A percentile compares a stretch with the other conserved stretches of the same genome.
Conservation (phyloP, 1,284 basidiomycete species). For the Tremellales sp. region DNA sequence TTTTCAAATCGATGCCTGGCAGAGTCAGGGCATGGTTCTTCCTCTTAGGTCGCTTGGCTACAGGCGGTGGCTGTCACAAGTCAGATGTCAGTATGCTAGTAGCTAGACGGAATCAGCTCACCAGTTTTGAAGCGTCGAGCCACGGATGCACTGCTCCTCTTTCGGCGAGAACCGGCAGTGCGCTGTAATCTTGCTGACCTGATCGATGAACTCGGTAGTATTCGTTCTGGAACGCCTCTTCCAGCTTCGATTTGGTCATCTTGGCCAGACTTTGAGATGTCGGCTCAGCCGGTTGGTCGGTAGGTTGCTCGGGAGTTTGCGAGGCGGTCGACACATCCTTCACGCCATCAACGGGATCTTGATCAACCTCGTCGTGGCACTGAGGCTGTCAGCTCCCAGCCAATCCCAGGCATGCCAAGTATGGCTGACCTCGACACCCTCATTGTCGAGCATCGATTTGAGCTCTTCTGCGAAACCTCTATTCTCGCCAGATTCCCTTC, state of each 20-base stretch:
- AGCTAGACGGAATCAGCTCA: too few relatives aligned
- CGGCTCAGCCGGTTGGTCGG: too few relatives aligned
- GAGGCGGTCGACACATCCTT: too few relatives aligned
- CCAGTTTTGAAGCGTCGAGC: background rate
- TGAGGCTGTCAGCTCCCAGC: too few relatives aligned
- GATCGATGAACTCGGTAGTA: background rate
- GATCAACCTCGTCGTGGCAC: too few relatives aligned
- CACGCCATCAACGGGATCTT: too few relatives aligned
- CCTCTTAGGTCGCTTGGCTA: background rate
- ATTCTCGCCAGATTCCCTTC: background rate
- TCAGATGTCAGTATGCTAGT: background rate
- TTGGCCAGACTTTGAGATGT: too few relatives aligned
- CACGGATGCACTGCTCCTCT: background rate
- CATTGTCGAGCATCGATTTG: background rate
- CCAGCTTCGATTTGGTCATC: too few relatives aligned
- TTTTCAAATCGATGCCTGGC: slow-evolving; percentile 13
- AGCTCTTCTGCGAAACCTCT: background rate
- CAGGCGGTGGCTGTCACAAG: background rate
- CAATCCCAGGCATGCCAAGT: background rate
- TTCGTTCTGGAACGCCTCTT: too few relatives aligned
- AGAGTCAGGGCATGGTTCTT: slow-evolving; percentile 1
- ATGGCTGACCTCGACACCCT: background rate
- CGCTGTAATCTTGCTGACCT: background rate
- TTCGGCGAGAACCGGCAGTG: background rate
- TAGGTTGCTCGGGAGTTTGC: too few relatives aligned